These are phyloP conservation scores for Diutina rugosa DNA, from an alignment of 1,139 yeast species.

Conservation along the genomic window DNA sequence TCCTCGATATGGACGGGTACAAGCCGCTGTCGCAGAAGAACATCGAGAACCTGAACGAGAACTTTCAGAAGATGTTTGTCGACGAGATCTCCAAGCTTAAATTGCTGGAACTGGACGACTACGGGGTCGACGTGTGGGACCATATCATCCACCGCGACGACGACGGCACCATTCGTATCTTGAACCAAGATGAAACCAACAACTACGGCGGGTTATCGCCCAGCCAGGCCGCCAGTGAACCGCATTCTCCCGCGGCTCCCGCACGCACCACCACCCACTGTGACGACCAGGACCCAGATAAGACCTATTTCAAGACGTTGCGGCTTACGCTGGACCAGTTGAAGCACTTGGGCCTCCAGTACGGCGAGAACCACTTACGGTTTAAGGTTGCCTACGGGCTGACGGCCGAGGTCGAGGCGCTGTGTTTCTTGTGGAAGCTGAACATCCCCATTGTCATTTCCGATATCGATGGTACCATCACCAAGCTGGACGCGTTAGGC, in stretches of 20 bases:
- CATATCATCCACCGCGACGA: conserved; percentile 38
- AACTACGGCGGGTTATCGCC: conserved; percentile 5
- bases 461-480: conserved; percentile 96
- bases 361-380: conserved; percentile 67
- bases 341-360: conserved; percentile 53
- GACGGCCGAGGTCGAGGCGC: conserved; percentile 60
- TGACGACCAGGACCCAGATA: conserved; percentile 5
- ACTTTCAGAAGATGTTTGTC: conserved; percentile 56
- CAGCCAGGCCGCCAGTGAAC: conserved; percentile 1
- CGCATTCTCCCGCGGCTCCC: conserved; percentile 1
- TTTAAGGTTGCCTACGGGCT: conserved; percentile 70
- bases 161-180: conserved; percentile 61
- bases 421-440: conserved; percentile 75
- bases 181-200: conserved; percentile 6
- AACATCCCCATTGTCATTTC: conserved; percentile 86
- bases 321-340: conserved; percentile 88
- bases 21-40: conserved; percentile 70
- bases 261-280: conserved; percentile 10
- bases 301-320: conserved; percentile 69
- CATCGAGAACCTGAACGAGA: conserved; percentile 53
- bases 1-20: conserved; percentile 93
- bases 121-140: conserved; percentile 19
- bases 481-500: conserved; percentile 95
- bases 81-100: conserved; percentile 31
- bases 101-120: conserved; percentile 11